A percentile compares a stretch with the other conserved stretches of the same genome.
Conservation (phyloP, 495 filamentous ascomycete genomes). For the Podospora pseudoanserina region DNA sequence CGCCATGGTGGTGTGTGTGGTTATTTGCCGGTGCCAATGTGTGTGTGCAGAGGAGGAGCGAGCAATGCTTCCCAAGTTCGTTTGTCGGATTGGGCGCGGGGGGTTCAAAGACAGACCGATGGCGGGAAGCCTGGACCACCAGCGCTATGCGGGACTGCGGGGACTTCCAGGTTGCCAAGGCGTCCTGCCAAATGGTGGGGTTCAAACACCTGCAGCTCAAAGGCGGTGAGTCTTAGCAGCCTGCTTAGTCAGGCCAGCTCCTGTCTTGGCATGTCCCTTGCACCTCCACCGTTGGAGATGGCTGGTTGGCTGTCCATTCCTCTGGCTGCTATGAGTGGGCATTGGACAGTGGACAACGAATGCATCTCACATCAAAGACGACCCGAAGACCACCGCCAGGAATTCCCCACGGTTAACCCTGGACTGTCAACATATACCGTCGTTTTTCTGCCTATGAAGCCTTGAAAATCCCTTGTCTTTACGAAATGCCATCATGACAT, state of each 20-base stretch:
- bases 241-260: conserved; percentile 18
- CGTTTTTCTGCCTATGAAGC: neutral
- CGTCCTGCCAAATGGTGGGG: conserved; percentile 17
- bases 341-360: neutral
- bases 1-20: conserved; percentile 34
- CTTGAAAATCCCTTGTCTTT: neutral
- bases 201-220: neutral
- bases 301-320: conserved; percentile 2
- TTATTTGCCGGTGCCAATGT: neutral
- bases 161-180: conserved; percentile 8
- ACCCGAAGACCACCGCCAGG: neutral
- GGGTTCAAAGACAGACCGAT: neutral
- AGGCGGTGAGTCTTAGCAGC: neutral
- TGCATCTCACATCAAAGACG: neutral
- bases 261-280: conserved; percentile 7
- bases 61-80: neutral
- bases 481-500: conserved; percentile 68
- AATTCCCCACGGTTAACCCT: neutral
- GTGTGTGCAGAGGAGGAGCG: neutral
- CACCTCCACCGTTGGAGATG: neutral
- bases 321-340: no score
- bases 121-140: neutral
- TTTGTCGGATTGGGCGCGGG: neutral
- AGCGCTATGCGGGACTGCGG: conserved; percentile 10
- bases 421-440: neutral